Conservation (phyloP, 1,284 basidiomycete species). For the Hymenochaete sp. region DNA sequence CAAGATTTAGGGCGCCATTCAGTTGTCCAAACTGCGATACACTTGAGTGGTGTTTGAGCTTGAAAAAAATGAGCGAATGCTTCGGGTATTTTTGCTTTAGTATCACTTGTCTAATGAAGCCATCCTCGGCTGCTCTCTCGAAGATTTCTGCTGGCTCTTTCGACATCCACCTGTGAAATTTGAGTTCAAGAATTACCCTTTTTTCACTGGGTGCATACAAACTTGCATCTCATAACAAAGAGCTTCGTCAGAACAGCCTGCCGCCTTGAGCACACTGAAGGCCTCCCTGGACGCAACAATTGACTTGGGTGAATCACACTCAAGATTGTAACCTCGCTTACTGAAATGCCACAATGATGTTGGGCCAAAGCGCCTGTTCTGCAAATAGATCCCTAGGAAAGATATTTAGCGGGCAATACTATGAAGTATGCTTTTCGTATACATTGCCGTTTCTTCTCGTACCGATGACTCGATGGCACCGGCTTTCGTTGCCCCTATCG, state of each 20-base stretch:
- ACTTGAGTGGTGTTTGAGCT: conserved; percentile 54
- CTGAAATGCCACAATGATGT: conserved; percentile 58
- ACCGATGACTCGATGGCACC: conserved; percentile 59
- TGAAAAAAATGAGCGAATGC: conserved; percentile 3
- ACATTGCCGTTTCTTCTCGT: conserved; percentile 56
- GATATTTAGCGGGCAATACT: not conserved
- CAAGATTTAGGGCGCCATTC: conserved; percentile 46
- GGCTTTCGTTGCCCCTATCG: conserved; percentile 54
- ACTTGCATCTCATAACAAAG: conserved; percentile 57
- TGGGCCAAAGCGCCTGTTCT: conserved; percentile 60
- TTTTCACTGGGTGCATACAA: too few species aligned
- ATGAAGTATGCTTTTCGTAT: not conserved
- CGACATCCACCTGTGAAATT: conserved; percentile 54
- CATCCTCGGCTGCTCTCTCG: conserved; percentile 57
- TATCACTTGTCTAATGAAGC: conserved; percentile 47
- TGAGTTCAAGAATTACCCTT: conserved; percentile 1
- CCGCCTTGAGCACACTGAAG: conserved; percentile 53
- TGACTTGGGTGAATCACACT: not conserved
- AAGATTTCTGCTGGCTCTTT: conserved; percentile 67
- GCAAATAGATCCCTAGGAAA: conserved; percentile 43
- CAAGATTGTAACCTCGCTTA: conserved; percentile 20
- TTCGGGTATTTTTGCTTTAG: not conserved
- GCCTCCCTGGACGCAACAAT: conserved; percentile 38
- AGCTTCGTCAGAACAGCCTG: conserved; percentile 59
- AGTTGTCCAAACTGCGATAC: conserved; percentile 59